Evolutionary conservation across 768 basidiomycete species (phyloP), one percentile per base, ranked within the genome.

Genomic region (Boletus vinaceobasis): DNA sequence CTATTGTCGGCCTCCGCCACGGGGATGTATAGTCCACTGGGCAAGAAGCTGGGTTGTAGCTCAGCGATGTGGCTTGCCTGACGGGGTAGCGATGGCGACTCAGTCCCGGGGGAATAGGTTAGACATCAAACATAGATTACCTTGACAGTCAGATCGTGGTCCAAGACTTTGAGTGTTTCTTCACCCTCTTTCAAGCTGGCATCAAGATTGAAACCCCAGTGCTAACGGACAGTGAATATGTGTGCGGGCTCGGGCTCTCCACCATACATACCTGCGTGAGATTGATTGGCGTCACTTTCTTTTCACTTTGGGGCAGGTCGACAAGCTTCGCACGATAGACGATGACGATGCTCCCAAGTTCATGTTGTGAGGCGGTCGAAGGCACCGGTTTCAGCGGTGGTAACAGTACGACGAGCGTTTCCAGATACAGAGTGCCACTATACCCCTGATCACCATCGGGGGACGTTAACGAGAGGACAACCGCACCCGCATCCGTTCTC

Each of bases 191-290:
- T 64, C 39, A 86, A 71, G 61, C 86, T 88, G 1, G 85, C 87
- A 33, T 88, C 85, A 11, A 90, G 79, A 63, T 90, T 90, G 74
- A 89, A 90, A 29, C 88, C 88, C 87, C 87, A 90, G 67, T 90
- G 88, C 86, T 90, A 54, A 45, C 31, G n/a, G 27, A 31, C 5
- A 21, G 13, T 48, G 31, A 49, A 48, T 43, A 29, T 19, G 19
- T 7, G 43, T 19, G 2, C 39, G n/a, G 8, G 6, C 35, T 5
- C 35, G 7, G 8, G 36, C 38, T 19, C 40, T 5, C 23, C n/a
- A 15, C 3, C 51, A 42, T 55, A 56, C 77, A 36, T 60, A 87
- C 87, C 79, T 89, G 87, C 7, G 88, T 88, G 14, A 90, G 68
- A 64, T 91, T 91, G 47, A 90, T 74, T 0, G 88, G 87, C 5